Evolutionary conservation across 2,329 filamentous ascomycete genomes (phyloP).

Genomic region (Beauveria sp.): DNA sequence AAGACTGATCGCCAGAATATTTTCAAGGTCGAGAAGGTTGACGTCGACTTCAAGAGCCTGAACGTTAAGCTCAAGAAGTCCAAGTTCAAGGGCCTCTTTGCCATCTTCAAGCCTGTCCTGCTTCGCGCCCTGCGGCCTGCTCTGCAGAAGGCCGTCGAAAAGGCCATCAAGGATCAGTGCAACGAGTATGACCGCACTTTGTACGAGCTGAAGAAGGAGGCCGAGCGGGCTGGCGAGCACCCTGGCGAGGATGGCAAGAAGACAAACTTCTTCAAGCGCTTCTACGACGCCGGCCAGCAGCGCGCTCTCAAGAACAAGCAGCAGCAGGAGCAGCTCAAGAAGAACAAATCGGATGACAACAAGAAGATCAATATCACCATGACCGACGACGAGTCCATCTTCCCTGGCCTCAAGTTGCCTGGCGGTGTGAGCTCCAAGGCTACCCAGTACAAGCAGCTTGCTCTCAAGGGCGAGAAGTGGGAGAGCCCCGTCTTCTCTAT

Average conservation of each 20-base stretch:
- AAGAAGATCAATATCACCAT: conserved; percentile 55
- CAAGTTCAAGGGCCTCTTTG: conserved; percentile 87
- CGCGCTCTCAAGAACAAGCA: conserved; percentile 68
- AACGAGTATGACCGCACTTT: conserved; percentile 64
- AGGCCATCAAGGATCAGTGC: conserved; percentile 79
- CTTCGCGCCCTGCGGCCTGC: conserved; percentile 77
- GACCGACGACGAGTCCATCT: conserved; percentile 72
- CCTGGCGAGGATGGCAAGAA: conserved; percentile 52
- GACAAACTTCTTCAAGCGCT: conserved; percentile 80
- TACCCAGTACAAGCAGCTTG: conserved; percentile 84
- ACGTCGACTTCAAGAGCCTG: conserved; percentile 73
- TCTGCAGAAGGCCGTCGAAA: conserved; percentile 81
- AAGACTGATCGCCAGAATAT: conserved; percentile 71
- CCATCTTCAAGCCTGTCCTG: conserved; percentile 77
- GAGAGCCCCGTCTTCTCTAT: conserved; percentile 90
- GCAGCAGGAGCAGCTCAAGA: conserved; percentile 55
- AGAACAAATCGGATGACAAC: conserved; percentile 6
- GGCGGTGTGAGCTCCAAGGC: conserved; percentile 84
- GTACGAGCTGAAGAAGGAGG: conserved; percentile 76
- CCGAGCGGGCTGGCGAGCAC: conserved; percentile 61
- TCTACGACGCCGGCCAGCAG: conserved; percentile 67
- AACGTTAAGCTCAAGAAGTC: conserved; percentile 90
- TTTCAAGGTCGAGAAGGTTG: conserved; percentile 89
- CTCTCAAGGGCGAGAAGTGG: conserved; percentile 85
- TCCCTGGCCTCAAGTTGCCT: conserved; percentile 79